phyloP scores from a whole-genome alignment of 495 filamentous ascomycete species.

The Tuber magnatum region DNA sequence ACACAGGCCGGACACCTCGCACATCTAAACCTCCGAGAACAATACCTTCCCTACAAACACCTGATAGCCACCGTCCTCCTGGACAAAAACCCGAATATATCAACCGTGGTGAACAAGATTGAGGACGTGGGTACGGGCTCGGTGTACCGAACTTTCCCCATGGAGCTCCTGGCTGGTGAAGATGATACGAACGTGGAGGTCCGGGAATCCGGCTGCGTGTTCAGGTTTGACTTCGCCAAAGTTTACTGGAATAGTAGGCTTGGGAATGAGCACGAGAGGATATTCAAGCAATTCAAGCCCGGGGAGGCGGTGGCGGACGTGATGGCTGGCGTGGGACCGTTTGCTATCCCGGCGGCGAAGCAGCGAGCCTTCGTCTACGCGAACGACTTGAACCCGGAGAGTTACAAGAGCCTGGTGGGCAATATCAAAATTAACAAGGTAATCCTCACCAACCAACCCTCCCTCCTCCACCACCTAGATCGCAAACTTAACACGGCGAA shows the following conservation, averaged over 20 bases:
- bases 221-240: slow-evolving; percentile 69
- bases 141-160: slow-evolving; percentile 84
- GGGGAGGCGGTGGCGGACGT: slow-evolving; percentile 92
- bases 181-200: slow-evolving; percentile 74
- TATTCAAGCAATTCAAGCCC: slow-evolving; percentile 67
- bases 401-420: slow-evolving; percentile 60
- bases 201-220: slow-evolving; percentile 55
- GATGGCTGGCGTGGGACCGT: slow-evolving; percentile 96
- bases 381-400: slow-evolving; percentile 93
- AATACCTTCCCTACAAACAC: slow-evolving; percentile 71
- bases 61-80: slow-evolving; percentile 74
- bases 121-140: slow-evolving; percentile 77
- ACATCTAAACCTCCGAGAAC: slow-evolving; percentile 81
- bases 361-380: slow-evolving; percentile 91
- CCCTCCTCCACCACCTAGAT: no score
- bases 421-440: slow-evolving; percentile 74
- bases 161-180: slow-evolving; percentile 79
- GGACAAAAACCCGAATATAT: slow-evolving; percentile 73
- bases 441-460: slow-evolving; percentile 7
- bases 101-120: slow-evolving; percentile 92
- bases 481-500: slow-evolving; percentile 10
- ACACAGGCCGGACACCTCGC: slow-evolving; percentile 81
- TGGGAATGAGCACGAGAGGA: slow-evolving; percentile 74
- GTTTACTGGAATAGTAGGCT: slow-evolving; percentile 97
- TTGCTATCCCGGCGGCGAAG: slow-evolving; percentile 85